Base-by-base conservation (phyloP, 345 rosid genomes). In the Dipteronia sinensis region DNA sequence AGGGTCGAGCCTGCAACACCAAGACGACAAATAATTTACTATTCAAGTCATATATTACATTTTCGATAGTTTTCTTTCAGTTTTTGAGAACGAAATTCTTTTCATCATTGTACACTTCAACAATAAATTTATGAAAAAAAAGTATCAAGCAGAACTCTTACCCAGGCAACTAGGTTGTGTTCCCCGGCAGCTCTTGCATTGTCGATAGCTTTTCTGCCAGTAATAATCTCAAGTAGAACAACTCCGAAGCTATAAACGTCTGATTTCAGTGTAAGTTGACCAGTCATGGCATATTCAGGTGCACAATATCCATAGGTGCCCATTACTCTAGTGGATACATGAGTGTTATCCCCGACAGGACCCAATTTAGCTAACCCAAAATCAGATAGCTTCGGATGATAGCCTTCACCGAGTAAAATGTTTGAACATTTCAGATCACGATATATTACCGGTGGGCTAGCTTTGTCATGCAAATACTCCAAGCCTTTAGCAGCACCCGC, bases 241-340 rank as follows among this genome's bases (percentile, higher is more conserved):
- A 87, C 89, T 13, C 92, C 92, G 34, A 87, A 89, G 80, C 92
- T 89, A 74, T 87, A 89, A 76, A 89, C 87, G 74, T 87, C 92
- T 3, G 91, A 91, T 76, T 91, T 91, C 79, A 91, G 74, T 0
- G 95, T 89, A 44, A 91, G 94, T 84, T 91, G 94, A 29, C 94
- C 94, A 0, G 94, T 90, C 94, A 90, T 89, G 75, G 94, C 94
- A 83, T 90, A 90, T 76, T 90, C 94, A n/a, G 94, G 94, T 15
- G 94, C 94, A 73, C 94, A 90, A 65, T 90, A 90, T 67, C 94
- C 94, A 65, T 87, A 88, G 0, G 94, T 90, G 75, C 94, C 94
- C 94, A 90, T 90, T 76, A 90, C 94, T 82, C 94, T 86, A 1
- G 94, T 90, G 16, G 94, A 89, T 55, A 90, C 91, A 78, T 90